These are phyloP conservation scores for Grifola frondosa DNA, from an alignment of 1,284 basidiomycete species.

Conservation along the genomic window DNA sequence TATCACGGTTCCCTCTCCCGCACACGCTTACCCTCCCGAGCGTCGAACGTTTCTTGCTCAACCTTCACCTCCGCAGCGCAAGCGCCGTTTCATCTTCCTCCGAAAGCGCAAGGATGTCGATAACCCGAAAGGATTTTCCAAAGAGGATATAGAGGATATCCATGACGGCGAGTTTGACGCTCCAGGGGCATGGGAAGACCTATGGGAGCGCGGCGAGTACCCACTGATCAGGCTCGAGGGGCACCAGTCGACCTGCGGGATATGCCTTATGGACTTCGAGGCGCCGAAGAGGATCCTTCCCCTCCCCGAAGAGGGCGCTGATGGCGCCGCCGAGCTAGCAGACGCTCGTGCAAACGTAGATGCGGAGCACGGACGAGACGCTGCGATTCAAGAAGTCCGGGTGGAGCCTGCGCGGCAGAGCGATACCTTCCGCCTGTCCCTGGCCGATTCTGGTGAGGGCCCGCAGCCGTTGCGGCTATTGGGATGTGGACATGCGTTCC, in stretches of 20 bases:
- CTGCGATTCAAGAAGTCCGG: constrained; percentile 32
- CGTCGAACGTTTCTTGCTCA: constrained; percentile 46
- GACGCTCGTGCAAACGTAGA: constrained; percentile 21
- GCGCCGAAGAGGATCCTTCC: constrained; percentile 49
- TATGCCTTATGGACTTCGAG: constrained; percentile 76
- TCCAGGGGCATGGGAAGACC: constrained; percentile 39
- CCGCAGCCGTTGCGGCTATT: constrained; percentile 68
- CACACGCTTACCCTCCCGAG: constrained; percentile 48
- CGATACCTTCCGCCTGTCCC: constrained; percentile 39
- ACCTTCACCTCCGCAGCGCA: constrained; percentile 26
- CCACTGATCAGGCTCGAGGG: constrained; percentile 64
- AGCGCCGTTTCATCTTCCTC: constrained; percentile 47
- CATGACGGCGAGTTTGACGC: constrained; percentile 24
- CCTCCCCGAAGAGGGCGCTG: constrained; percentile 9
- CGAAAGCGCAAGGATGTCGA: constrained; percentile 13
- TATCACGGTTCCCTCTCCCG: constrained; percentile 39
- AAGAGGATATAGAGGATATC: background rate
- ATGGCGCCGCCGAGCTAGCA: constrained; percentile 9
- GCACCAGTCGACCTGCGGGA: constrained; percentile 73
- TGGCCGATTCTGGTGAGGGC: constrained; percentile 65
- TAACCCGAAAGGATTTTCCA: background rate
- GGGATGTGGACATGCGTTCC: constrained; percentile 74
- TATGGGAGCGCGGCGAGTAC: constrained; percentile 45
- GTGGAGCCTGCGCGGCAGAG: constrained; percentile 15
- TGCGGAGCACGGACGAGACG: too few relatives aligned